A percentile compares a stretch with the other conserved stretches of the same genome.
These are phyloP conservation scores for Rhodosporidiobolus odoratus DNA, from an alignment of 768 basidiomycete species.

Conservation along the genomic window DNA sequence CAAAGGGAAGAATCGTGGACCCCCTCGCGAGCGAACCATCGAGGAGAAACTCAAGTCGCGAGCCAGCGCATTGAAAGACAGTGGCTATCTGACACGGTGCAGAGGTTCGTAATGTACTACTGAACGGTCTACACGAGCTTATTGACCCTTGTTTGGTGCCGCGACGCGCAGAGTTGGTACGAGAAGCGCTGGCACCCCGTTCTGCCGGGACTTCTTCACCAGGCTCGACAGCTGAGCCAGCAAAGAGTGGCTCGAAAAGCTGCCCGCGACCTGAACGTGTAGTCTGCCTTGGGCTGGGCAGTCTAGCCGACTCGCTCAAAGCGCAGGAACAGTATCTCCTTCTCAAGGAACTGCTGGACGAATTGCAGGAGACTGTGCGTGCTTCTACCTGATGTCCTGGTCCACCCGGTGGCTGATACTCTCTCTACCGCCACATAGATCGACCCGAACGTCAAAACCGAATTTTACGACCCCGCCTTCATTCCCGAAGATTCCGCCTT, in stretches of 20 bases:
- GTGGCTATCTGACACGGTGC: slow-evolving; percentile 12
- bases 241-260: background rate
- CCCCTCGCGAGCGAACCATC: slow-evolving; percentile 20
- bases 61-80: background rate
- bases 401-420: background rate
- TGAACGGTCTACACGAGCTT: too few relatives aligned
- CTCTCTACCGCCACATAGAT: background rate
- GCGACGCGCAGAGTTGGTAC: slow-evolving; percentile 8
- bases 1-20: slow-evolving; percentile 17
- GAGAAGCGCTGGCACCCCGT: background rate
- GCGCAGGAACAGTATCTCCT: slow-evolving; percentile 37
- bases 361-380: slow-evolving; percentile 8
- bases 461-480: slow-evolving; percentile 37
- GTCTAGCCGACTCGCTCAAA: slow-evolving; percentile 30
- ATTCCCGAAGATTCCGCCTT: slow-evolving; percentile 16
- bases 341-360: slow-evolving; percentile 15
- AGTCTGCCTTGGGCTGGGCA: slow-evolving; percentile 37
- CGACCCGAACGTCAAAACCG: background rate
- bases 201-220: too few relatives aligned
- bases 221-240: too few relatives aligned
- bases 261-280: slow-evolving; percentile 15
- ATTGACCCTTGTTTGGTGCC: background rate
- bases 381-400: background rate
- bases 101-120: slow-evolving; percentile 1
- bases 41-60: slow-evolving; percentile 17